These are phyloP conservation scores for Kluyveromyces aestuarii DNA, from an alignment of 805 yeast species.

Conservation along the genomic window DNA sequence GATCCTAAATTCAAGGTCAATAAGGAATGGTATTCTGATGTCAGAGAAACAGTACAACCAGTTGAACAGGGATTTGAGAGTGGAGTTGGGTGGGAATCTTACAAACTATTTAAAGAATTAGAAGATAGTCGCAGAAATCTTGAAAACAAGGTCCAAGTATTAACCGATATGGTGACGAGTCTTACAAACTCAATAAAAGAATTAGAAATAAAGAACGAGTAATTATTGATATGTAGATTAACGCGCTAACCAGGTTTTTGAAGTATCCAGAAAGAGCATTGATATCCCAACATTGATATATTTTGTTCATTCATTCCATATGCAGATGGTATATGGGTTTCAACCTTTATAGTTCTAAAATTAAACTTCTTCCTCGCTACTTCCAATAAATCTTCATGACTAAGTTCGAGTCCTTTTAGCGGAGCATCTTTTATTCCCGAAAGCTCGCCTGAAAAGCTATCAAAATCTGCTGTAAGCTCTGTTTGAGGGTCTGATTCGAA, in stretches of 20 bases:
- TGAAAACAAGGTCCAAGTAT: conserved; percentile 11
- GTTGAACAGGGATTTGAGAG: conserved; percentile 42
- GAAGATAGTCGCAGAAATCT: conserved; percentile 23
- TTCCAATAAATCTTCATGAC: conserved; percentile 42
- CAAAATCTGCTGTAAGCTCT: conserved; percentile 16
- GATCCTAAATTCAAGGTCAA: conserved; percentile 63
- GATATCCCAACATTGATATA: conserved; percentile 42
- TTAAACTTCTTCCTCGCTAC: conserved; percentile 37
- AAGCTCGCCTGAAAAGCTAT: conserved; percentile 12
- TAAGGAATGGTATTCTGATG: conserved; percentile 42
- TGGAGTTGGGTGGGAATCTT: conserved; percentile 60
- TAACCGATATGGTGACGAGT: conserved; percentile 9
- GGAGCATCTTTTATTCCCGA: conserved; percentile 12
- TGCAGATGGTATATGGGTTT: conserved; percentile 35
- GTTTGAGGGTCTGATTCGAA: conserved; percentile 41
- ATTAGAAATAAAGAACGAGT: conserved; percentile 7
- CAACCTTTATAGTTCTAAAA: conserved; percentile 37
- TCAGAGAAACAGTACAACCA: conserved; percentile 48
- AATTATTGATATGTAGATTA: background rate
- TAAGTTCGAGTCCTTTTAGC: conserved; percentile 42
- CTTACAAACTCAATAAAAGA: conserved; percentile 15
- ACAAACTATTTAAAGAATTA: conserved; percentile 43
- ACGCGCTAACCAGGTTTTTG: conserved; percentile 14
- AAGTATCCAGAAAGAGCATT: conserved; percentile 61
- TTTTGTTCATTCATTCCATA: conserved; percentile 42